phyloP scores from a whole-genome alignment of 176 grass and related monocot species.

The Aegilops bicornis region DNA sequence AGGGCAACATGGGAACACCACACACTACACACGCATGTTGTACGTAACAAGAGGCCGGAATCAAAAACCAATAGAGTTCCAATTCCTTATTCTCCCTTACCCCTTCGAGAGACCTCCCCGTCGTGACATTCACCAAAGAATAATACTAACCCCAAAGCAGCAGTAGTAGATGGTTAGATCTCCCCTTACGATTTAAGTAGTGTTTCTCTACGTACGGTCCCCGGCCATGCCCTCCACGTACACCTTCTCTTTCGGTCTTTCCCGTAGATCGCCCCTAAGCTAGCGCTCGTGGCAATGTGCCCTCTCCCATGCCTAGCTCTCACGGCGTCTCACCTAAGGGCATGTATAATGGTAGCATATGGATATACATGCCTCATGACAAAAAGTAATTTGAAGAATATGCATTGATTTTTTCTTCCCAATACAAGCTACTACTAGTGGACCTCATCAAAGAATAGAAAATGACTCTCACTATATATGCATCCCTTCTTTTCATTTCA shows the following conservation, averaged over 20 bases:
- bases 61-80: not conserved
- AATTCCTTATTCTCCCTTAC: not conserved
- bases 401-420: no score
- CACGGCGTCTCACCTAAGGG: not conserved
- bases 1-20: constrained; percentile 1
- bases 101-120: constrained; percentile 44
- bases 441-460: no score
- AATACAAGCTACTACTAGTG: no score
- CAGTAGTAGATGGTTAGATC: constrained; percentile 19
- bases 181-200: constrained; percentile 18
- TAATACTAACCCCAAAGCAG: not conserved
- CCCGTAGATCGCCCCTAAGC: not conserved
- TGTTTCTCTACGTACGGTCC: not conserved
- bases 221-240: constrained; percentile 27
- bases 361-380: no score
- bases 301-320: not conserved
- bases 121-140: constrained; percentile 29
- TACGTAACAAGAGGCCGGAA: not conserved
- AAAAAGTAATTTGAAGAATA: no score
- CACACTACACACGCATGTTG: not conserved
- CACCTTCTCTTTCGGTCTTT: not conserved
- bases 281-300: not conserved
- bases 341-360: no score
- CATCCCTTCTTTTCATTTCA: no score
- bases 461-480: no score